These are phyloP conservation scores for Solanum commersonii DNA, from an alignment of 257 asterid species.

Conservation along the genomic window DNA sequence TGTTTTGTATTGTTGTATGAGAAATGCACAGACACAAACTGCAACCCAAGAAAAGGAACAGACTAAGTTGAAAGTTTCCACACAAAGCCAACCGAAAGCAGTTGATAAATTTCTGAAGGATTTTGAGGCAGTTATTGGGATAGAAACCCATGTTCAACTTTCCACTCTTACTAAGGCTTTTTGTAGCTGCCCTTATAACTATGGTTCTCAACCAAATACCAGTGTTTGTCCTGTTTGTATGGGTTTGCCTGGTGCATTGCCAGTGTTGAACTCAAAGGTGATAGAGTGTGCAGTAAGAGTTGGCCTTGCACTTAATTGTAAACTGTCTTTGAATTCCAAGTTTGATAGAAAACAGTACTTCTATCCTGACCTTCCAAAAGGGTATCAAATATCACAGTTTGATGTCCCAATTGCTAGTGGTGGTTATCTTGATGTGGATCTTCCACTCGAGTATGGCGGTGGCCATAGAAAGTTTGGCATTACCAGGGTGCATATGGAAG, in stretches of 20 bases:
- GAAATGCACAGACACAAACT: constrained; percentile 35
- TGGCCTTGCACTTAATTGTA: constrained; percentile 83
- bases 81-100: constrained; percentile 23
- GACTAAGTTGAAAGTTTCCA: constrained; percentile 29
- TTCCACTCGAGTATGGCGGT: constrained; percentile 91
- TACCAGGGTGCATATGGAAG: constrained; percentile 98
- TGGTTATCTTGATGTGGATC: constrained; percentile 82
- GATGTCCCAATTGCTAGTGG: constrained; percentile 76
- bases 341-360: constrained; percentile 95
- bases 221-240: constrained; percentile 80
- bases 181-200: constrained; percentile 37
- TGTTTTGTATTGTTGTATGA: constrained; percentile 25
- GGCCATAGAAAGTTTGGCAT: constrained; percentile 90
- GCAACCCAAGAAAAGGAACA: constrained; percentile 54
- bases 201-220: constrained; percentile 84
- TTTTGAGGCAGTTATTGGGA: constrained; percentile 83
- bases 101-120: constrained; percentile 47
- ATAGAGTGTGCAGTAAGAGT: constrained; percentile 70
- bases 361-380: constrained; percentile 96
- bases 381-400: constrained; percentile 96
- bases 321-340: constrained; percentile 62
- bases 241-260: constrained; percentile 98
- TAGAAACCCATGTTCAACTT: constrained; percentile 90
- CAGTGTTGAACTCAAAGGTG: constrained; percentile 85
- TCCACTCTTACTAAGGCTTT: constrained; percentile 36